These are phyloP conservation scores for Solanum commersonii DNA, from an alignment of 257 asterid genomes.

Conservation along the genomic window DNA sequence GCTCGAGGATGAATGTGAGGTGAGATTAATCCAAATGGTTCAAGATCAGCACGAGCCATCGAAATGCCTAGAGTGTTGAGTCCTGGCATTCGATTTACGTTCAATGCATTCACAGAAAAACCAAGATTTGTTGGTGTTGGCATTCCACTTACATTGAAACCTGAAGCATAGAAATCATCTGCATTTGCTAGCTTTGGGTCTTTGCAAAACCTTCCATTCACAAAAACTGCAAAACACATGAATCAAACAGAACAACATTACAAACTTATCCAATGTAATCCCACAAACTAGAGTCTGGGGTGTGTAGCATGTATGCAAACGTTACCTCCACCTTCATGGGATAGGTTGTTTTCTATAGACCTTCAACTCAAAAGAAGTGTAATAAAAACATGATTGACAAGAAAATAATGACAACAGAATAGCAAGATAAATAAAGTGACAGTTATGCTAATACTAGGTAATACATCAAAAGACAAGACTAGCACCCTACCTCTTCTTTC, in stretches of 20 bases:
- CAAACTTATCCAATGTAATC: not conserved
- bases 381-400: not conserved
- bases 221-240: not conserved
- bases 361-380: not conserved
- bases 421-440: not conserved
- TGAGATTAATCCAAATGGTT: not conserved
- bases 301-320: not conserved
- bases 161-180: not conserved
- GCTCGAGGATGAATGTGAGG: slow-evolving; percentile 4
- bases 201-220: not conserved
- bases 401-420: not conserved
- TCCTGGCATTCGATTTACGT: not conserved
- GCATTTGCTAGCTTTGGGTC: not conserved
- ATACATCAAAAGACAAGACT: not conserved
- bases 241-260: not conserved
- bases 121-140: not conserved
- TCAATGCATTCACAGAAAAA: not conserved
- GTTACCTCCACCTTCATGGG: not conserved
- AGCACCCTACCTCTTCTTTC: not conserved
- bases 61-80: slow-evolving; percentile 1
- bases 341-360: not conserved
- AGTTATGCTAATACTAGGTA: not conserved
- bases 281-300: accelerated
- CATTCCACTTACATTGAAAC: not conserved
- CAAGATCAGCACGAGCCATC: not conserved